Base-by-base conservation (phyloP, 768 basidiomycete genomes). In the Bullera alba region DNA sequence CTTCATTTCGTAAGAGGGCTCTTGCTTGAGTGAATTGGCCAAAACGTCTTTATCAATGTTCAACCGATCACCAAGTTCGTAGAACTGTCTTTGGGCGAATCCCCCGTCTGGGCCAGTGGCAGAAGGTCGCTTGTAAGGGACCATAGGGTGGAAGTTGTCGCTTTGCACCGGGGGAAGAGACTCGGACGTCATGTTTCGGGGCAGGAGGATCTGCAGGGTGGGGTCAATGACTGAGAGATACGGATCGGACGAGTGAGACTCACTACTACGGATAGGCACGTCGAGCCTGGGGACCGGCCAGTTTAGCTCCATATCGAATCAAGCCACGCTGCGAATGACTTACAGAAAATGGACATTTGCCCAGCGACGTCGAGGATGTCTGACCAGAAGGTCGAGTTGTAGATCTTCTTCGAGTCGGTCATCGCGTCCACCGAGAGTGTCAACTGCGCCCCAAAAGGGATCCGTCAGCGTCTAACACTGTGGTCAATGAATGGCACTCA, bases 121-220 rank as follows among this genome's bases (percentile, higher is more conserved):
- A 21, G 46, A 34, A 28, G 52, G 52, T 16, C 44, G 52, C 25
- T 58, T 62, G 52, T 58, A 62, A 17, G 54, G 51, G 5, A 50
- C 46, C 52, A 62, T 51, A 4, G 57, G 60, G 12, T 56, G 48
- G 37, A 57, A 50, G 29, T 46, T 51, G 22, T 39, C 45, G 19
- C 14, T 23, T 2, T 46, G 14, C 3, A 19, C 28, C 34, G 48
- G 46, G 2, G 63, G 60, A 4, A 59, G 41, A 1, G 60, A 58
- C 35, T 65, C 63, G 22, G 55, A 47, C 7, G 50, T 47, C 63
- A 65, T 65, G 42, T 65, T 65, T 22, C 63, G 57, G 2, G 63
- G 63, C 16, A 65, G 48, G 14, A 65, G 53, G 16, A 65, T 36
- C 59, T 61, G 30, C n/a, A n/a, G n/a, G n/a, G n/a, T n/a, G n/a